Conservation (phyloP, 306 rosid species). For the Quercus mongolica region DNA sequence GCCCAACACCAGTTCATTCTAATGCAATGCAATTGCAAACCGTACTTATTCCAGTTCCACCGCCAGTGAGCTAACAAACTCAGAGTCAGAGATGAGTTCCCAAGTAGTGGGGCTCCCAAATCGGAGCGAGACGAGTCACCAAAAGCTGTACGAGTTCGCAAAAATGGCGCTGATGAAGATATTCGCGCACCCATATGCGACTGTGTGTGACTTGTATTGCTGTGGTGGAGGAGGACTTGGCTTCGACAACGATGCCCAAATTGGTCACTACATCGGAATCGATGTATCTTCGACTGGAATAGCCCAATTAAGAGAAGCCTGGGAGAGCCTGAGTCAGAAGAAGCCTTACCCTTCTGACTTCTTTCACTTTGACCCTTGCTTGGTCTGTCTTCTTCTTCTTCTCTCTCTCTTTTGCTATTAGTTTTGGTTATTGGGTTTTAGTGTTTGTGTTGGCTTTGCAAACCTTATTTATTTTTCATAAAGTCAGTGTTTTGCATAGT, state of each 20-base stretch:
- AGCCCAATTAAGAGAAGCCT: conserved; percentile 61
- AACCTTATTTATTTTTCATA: no score
- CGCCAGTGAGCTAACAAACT: no score
- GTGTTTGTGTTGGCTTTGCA: not conserved
- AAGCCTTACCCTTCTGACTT: conserved; percentile 68
- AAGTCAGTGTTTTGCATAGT: no score
- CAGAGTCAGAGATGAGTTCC: conserved; percentile 30
- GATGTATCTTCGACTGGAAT: conserved; percentile 75
- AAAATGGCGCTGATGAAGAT: conserved; percentile 71
- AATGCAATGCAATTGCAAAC: no score
- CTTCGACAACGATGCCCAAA: conserved; percentile 68
- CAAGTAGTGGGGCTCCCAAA: conserved; percentile 33
- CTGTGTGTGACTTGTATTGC: conserved; percentile 82
- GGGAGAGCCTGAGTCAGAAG: conserved; percentile 63
- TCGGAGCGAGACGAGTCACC: conserved; percentile 60
- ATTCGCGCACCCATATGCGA: conserved; percentile 88
- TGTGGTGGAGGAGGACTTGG: conserved; percentile 53
- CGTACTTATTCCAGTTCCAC: no score
- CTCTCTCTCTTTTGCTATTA: not conserved
- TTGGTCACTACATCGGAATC: conserved; percentile 85
- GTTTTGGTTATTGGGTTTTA: not conserved
- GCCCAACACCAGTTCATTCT: no score
- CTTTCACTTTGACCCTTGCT: conserved; percentile 78
- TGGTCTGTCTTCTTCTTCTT: conserved; percentile 31
- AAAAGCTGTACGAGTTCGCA: conserved; percentile 75